phyloP scores from a whole-genome alignment of 179 eudicot species.

The Beta corolliflora region DNA sequence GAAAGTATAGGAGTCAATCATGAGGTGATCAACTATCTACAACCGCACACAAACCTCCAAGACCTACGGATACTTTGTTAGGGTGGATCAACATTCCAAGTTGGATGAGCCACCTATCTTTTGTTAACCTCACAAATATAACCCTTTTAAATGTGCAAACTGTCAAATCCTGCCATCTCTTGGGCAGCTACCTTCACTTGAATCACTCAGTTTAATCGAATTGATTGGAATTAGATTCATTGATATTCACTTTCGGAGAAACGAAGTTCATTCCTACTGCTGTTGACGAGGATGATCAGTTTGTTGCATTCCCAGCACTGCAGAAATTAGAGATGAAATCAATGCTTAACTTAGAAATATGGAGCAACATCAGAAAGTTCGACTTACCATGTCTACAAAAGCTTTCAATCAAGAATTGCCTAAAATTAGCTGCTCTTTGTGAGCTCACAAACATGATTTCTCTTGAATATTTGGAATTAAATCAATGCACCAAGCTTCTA shows the following conservation, averaged over 20 bases:
- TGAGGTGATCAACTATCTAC: not conserved
- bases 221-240: conserved; percentile 6
- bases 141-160: conserved; percentile 28
- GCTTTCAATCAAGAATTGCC: conserved; percentile 12
- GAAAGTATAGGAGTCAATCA: not conserved
- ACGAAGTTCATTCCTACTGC: not conserved
- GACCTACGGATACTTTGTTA: conserved; percentile 22
- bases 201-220: conserved; percentile 24
- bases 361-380: not conserved
- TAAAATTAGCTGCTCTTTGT: conserved; percentile 8
- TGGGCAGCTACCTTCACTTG: conserved; percentile 23
- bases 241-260: not conserved
- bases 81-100: conserved; percentile 20
- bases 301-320: conserved; percentile 14
- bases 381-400: conserved; percentile 11
- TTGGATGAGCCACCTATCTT: conserved; percentile 25
- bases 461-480: conserved; percentile 11
- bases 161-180: conserved; percentile 19
- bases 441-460: conserved; percentile 1
- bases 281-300: not conserved
- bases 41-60: conserved; percentile 20
- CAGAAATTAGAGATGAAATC: conserved; percentile 19
- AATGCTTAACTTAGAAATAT: conserved; percentile 3
- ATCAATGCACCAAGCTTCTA: not conserved
- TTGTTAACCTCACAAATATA: conserved; percentile 7